Base-by-base conservation (phyloP, 2,329 filamentous ascomycete genomes). In the Aspergillus intermedius region DNA sequence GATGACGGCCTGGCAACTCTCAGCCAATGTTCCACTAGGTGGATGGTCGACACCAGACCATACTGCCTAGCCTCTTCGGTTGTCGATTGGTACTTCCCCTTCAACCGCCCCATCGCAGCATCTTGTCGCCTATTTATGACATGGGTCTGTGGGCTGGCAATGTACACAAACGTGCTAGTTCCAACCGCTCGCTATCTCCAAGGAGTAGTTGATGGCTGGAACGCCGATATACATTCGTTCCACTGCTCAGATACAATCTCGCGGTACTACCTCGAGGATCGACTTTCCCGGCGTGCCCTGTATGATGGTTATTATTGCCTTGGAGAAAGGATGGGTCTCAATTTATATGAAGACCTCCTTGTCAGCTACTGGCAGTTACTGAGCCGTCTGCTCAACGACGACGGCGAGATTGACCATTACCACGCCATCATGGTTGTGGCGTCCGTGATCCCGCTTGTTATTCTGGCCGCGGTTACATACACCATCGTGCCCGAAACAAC, bases 281-380 rank as follows among this genome's bases (percentile, higher is more conserved):
- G 25, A 9, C 42, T 45, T 28, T 25, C 10, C 17, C 17, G 23
- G n/a, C 10, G 28, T 41, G 46, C 49, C 30, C 45, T 42, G 44
- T 19, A 44, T 12, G 40, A 45, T 19, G 17, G 12, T 13, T 22
- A 23, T 28, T 51, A 50, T 37, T 59, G 54, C 28, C 19, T 43
- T n/a, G 53, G 54, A 4, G 45, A 52, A 15, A 49, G 48, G 30
- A 21, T 30, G 9, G 55, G 53, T 4, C 15, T 56, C 12, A 46
- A 51, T 15, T 5, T 53, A 34, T 30, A 28, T 4, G 39, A 37
- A n/a, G 34, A 25, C 9, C 15, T 53, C 40, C 34, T 49, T 12
- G 19, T 12, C 10, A 48, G 53, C 32, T n/a, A 49, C 35, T 42
- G 37, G 45, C 19, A 39, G 23, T 10, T 47, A 10, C 32, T 45